Conservation (phyloP, 2,329 filamentous ascomycete species). For the Lasiodiplodia hormozganensis region DNA sequence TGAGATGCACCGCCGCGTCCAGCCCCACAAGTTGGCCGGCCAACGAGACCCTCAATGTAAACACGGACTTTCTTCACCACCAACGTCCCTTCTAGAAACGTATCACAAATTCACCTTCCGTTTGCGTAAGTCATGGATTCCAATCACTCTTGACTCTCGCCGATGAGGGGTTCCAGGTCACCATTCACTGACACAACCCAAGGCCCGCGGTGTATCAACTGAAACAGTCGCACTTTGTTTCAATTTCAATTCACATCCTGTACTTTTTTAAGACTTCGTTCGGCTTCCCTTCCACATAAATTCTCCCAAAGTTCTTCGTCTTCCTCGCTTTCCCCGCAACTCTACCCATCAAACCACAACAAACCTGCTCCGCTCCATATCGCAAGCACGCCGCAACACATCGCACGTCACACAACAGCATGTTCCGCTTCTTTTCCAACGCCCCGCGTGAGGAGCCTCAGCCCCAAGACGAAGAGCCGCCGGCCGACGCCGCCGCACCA, state of each 20-base stretch:
- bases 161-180: background rate
- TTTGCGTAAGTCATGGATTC: background rate
- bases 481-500: background rate
- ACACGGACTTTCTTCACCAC: background rate
- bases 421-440: slow-evolving; percentile 17
- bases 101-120: background rate
- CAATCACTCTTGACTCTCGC: background rate
- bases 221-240: background rate
- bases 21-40: slow-evolving; percentile 4
- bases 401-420: background rate
- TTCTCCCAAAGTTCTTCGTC: background rate
- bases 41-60: background rate
- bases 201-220: background rate
- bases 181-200: background rate
- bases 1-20: background rate
- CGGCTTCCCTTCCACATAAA: background rate
- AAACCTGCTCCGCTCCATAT: background rate
- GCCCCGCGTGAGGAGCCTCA: slow-evolving; percentile 5
- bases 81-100: slow-evolving; percentile 6
- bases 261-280: background rate
- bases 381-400: background rate
- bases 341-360: background rate
- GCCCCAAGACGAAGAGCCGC: no score
- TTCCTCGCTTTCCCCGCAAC: background rate
- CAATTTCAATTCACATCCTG: background rate